Conservation (phyloP, 768 basidiomycete species). For the Tulasnella sp. region DNA sequence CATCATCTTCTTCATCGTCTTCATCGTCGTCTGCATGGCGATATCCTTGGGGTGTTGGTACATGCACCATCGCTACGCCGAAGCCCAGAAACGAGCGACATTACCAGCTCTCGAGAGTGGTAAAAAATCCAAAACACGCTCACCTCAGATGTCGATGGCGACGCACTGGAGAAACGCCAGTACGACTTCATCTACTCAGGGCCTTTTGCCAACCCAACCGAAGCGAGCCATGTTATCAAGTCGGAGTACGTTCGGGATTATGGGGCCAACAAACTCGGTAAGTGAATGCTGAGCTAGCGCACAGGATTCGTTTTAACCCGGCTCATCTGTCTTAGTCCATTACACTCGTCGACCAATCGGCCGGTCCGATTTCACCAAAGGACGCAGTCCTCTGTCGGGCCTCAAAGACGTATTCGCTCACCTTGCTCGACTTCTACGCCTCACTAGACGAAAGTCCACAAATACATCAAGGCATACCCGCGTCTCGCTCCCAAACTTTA, state of each 20-base stretch:
- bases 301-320: neutral
- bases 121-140: neutral
- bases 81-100: neutral
- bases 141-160: neutral
- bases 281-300: neutral
- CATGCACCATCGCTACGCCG: neutral
- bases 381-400: neutral
- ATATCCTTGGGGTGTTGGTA: neutral
- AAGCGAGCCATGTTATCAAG: neutral
- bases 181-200: neutral
- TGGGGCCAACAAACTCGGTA: neutral
- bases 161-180: neutral
- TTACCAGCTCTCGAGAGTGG: neutral
- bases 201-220: neutral
- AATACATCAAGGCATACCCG: neutral
- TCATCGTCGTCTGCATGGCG: constrained; percentile 8
- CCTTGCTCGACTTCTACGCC: neutral
- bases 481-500: neutral
- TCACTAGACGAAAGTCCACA: neutral
- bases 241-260: neutral
- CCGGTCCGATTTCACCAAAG: neutral
- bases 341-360: neutral
- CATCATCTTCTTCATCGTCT: constrained; percentile 2
- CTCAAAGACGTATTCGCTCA: neutral
- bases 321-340: neutral